Percentiles rank a stretch among this genome's conserved stretches.
Conservation (phyloP, 129 eudicot genomes). For the Flaveria brownii region DNA sequence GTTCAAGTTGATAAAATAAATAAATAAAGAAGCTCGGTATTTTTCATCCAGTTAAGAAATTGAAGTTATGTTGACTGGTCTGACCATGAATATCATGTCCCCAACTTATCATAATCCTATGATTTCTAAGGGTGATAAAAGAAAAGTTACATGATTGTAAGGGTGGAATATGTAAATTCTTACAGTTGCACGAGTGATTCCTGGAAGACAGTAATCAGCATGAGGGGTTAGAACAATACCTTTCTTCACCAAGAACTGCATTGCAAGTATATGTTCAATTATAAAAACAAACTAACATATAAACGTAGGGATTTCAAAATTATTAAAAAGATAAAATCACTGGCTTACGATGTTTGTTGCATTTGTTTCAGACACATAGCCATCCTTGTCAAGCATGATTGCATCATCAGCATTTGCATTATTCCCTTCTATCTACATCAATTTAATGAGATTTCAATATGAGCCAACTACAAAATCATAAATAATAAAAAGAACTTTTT, state of each 20-base stretch:
- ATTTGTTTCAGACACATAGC: slow-evolving; percentile 98
- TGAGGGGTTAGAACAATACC: slow-evolving; percentile 84
- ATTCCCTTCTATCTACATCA: slow-evolving; percentile 95
- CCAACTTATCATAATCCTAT: too few species aligned
- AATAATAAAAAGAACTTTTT: not conserved
- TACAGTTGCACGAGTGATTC: slow-evolving; percentile 97
- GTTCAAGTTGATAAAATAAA: not conserved
- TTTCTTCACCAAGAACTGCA: slow-evolving; percentile 93
- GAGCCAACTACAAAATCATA: slow-evolving; percentile 24
- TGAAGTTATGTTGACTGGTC: too few species aligned
- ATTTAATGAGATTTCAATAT: slow-evolving; percentile 8
- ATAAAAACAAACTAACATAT: not conserved
- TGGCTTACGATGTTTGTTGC: slow-evolving; percentile 86
- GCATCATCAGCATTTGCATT: slow-evolving; percentile 96
- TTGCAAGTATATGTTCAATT: slow-evolving; percentile 1
- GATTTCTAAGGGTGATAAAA: not conserved
- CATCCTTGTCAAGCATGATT: slow-evolving; percentile 98
- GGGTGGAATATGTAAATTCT: slow-evolving; percentile 41
- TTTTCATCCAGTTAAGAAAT: too few species aligned
- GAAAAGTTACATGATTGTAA: not conserved
- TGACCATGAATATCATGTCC: too few species aligned
- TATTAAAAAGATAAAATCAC: slow-evolving; percentile 1
- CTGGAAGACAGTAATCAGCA: slow-evolving; percentile 99
- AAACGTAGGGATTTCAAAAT: too few species aligned
- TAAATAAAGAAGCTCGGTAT: not conserved